Evolutionary conservation across 2,329 filamentous ascomycete genomes (phyloP).

Genomic region (Boeremia exigua): DNA sequence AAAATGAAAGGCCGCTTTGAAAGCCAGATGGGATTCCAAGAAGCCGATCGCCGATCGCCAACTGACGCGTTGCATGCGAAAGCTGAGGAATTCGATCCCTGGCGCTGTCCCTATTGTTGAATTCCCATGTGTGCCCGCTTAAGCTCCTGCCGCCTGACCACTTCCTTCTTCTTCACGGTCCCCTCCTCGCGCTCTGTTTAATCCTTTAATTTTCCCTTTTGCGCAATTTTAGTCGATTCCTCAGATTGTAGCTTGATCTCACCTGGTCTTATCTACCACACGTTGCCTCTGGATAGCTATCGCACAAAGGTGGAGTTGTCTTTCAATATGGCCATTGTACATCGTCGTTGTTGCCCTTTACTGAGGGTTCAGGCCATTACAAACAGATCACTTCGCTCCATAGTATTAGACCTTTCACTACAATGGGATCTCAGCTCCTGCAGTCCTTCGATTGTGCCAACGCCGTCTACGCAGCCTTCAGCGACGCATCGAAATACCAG

Average conservation of each 20-base stretch:
- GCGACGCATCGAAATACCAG: constrained; percentile 14
- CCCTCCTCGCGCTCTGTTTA: neutral
- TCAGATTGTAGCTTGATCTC: no score
- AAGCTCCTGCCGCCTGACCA: neutral
- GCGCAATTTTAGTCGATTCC: neutral
- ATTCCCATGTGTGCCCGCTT: constrained; percentile 8
- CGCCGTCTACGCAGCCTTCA: constrained; percentile 35
- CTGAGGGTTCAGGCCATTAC: neutral
- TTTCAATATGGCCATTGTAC: neutral
- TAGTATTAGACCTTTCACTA: constrained; percentile 2
- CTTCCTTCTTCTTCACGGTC: constrained; percentile 4
- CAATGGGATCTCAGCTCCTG: constrained; percentile 29
- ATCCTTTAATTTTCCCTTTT: neutral
- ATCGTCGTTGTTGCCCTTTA: neutral
- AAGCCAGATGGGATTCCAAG: no score
- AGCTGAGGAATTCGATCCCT: constrained; percentile 18
- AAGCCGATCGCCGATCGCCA: no score
- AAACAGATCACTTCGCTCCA: no score
- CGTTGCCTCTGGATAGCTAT: neutral
- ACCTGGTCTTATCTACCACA: neutral
- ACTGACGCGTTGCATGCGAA: constrained; percentile 17
- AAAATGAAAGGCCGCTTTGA: no score
- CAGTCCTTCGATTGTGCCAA: constrained; percentile 37
- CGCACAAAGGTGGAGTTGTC: neutral
- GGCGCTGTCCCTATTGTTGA: constrained; percentile 5